Percentiles rank a stretch among this genome's conserved stretches.
Evolutionary conservation across 169 alveolate species (phyloP).

Genomic region (Cryptosporidium viatorum): DNA sequence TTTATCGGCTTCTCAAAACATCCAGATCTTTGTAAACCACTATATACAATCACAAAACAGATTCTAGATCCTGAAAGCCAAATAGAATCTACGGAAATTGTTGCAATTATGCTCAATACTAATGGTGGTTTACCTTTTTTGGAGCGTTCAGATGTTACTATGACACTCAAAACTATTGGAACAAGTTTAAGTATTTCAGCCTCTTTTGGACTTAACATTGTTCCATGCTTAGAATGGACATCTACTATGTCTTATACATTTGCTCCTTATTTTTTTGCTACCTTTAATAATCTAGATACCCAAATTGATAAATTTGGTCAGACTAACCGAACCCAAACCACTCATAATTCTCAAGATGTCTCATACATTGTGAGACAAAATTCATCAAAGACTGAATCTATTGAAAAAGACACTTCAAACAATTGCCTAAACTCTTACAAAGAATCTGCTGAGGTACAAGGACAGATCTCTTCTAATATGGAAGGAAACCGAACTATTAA

Average conservation of each 20-base stretch:
- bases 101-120: constrained; percentile 50
- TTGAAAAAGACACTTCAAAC: not conserved
- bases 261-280: constrained; percentile 21
- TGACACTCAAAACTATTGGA: constrained; percentile 64
- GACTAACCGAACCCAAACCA: too few relatives aligned
- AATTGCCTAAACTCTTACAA: not conserved
- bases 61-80: constrained; percentile 70
- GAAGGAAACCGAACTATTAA: not conserved
- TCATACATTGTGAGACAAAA: not conserved
- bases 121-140: constrained; percentile 67
- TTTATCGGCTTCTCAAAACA: constrained; percentile 63
- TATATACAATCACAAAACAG: constrained; percentile 33
- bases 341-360: not conserved
- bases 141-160: constrained; percentile 42
- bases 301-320: not conserved
- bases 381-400: not conserved
- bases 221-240: constrained; percentile 62
- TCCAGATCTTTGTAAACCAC: constrained; percentile 60
- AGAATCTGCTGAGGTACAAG: not conserved
- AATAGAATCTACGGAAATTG: constrained; percentile 67
- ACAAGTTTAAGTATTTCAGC: constrained; percentile 58
- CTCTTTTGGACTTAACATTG: constrained; percentile 42
- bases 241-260: constrained; percentile 19
- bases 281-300: not conserved
- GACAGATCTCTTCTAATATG: not conserved